Base-by-base conservation (phyloP, 2,329 filamentous ascomycete genomes). In the Aspergillus chevalieri region DNA sequence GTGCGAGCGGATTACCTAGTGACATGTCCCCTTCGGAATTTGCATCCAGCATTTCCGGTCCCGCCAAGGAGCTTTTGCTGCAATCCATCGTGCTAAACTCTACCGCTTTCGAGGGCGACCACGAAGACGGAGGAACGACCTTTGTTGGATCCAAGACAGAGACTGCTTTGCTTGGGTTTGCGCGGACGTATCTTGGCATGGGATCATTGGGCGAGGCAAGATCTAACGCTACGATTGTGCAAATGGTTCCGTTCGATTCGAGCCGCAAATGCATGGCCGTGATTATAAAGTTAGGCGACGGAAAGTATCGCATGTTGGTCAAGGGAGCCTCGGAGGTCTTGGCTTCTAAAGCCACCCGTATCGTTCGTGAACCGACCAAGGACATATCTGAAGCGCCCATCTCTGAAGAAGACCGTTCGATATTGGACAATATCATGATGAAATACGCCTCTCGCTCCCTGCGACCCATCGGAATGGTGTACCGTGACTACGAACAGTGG, bases 401-500 rank as follows among this genome's bases (percentile, higher is more conserved):
- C 53, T 80, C 79, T 1, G 68, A 73, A 1, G 74, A 81, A 12
- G 81, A 85, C 55, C 75, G 78, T 26, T 72, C 80, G 34, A 76
- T 73, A 2, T 66, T 95, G 54, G 79, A 81, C 56, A 72, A 77
- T 19, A 75, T 89, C 44, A 94, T 95, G 58, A 82, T 84, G 54
- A 80, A 78, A 43, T 95, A 95, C 64, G 90, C 90, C 8, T 82
- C 80, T 22, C 80, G 85, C 15, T 94, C 89, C 6, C 77, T 95
- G 28, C 82, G 90, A 54, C 94, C 90, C 1, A 94, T 95, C 58
- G 88, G 85, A 41, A 79, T 95, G 55, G 77, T 89, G 47, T 94
- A 89, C 70, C 85, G 84, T 49, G 90, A 95, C 59, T 95, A 93
- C 57, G 81, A 87, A 21, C 79, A 81, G 47, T 95, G 90, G 90